phyloP scores from a whole-genome alignment of 352 stramenopile species.

The Aphanomyces cochlioides region DNA sequence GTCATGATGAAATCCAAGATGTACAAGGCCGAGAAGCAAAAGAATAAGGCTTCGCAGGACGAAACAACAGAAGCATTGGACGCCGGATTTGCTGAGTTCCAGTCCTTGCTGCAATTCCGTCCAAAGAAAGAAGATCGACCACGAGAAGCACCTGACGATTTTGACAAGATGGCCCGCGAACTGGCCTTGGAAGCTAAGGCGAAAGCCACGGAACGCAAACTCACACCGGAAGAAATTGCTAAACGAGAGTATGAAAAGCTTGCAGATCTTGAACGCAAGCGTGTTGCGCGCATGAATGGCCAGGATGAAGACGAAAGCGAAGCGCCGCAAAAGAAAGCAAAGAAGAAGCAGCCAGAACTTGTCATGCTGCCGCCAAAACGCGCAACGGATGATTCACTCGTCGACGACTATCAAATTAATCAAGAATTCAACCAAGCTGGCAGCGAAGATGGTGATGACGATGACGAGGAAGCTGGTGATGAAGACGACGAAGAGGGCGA shows the following conservation, averaged over 20 bases:
- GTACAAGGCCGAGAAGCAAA: slow-evolving; percentile 84
- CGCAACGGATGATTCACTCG: slow-evolving; percentile 34
- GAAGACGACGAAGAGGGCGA: slow-evolving; percentile 46
- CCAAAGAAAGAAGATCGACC: slow-evolving; percentile 53
- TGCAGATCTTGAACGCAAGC: slow-evolving; percentile 88
- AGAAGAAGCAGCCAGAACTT: slow-evolving; percentile 46
- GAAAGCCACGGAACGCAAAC: slow-evolving; percentile 90
- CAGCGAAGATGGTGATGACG: slow-evolving; percentile 29
- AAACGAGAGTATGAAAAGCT: slow-evolving; percentile 90
- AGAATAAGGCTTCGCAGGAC: slow-evolving; percentile 80
- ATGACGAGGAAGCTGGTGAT: slow-evolving; percentile 40
- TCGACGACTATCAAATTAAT: slow-evolving; percentile 75
- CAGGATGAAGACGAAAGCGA: slow-evolving; percentile 52
- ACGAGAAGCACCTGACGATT: slow-evolving; percentile 61
- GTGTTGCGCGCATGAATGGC: slow-evolving; percentile 94
- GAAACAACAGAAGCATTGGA: slow-evolving; percentile 74
- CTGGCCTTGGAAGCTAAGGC: slow-evolving; percentile 90
- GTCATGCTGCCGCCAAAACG: slow-evolving; percentile 52
- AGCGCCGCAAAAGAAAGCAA: slow-evolving; percentile 54
- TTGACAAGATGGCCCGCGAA: slow-evolving; percentile 75
- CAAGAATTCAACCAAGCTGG: slow-evolving; percentile 44
- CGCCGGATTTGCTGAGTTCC: slow-evolving; percentile 60
- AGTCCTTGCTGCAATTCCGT: slow-evolving; percentile 68
- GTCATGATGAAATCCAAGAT: slow-evolving; percentile 90
- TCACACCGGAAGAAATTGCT: slow-evolving; percentile 93